Percentiles rank a stretch among this genome's conserved stretches.
phyloP scores from a whole-genome alignment of 805 yeast species.

The Saccharomycopsis fermentans region DNA sequence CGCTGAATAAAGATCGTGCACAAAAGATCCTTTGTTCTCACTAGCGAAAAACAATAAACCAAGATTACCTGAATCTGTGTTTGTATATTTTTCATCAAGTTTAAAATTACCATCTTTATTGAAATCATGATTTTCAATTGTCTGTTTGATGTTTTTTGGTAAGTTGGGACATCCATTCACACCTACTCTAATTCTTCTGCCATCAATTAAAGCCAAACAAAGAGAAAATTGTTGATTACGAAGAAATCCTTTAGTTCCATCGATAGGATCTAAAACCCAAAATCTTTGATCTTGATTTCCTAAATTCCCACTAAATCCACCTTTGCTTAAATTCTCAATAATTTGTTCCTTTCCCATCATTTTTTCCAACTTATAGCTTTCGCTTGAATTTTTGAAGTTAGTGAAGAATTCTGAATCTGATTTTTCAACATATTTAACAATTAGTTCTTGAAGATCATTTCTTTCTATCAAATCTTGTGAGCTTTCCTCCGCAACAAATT shows the following conservation, averaged over 20 bases:
- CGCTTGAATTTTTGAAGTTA: neutral
- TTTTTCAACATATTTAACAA: constrained; percentile 47
- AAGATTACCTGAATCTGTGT: neutral
- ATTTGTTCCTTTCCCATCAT: constrained; percentile 15
- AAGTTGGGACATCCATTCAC: constrained; percentile 96
- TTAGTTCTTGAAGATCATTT: constrained; percentile 37
- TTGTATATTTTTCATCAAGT: constrained; percentile 1
- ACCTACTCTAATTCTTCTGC: constrained; percentile 79
- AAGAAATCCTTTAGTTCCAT: constrained; percentile 93
- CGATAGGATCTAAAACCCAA: constrained; percentile 98
- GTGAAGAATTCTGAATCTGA: constrained; percentile 35
- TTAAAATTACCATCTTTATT: neutral
- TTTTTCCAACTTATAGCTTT: constrained; percentile 19
- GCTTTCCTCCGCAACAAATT: constrained; percentile 91
- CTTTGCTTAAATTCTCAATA: neutral
- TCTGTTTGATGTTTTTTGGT: constrained; percentile 36
- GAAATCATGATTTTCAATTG: constrained; percentile 22
- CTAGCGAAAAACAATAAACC: constrained; percentile 62
- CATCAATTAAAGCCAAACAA: constrained; percentile 80
- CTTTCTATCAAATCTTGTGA: constrained; percentile 55
- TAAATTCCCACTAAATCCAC: constrained; percentile 23
- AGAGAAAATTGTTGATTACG: constrained; percentile 97
- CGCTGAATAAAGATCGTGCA: constrained; percentile 23
- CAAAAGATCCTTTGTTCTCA: constrained; percentile 56
- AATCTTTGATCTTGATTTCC: constrained; percentile 78